Evolutionary conservation across 1,139 yeast species (phyloP).

Genomic region (Debaryomyces sp.): DNA sequence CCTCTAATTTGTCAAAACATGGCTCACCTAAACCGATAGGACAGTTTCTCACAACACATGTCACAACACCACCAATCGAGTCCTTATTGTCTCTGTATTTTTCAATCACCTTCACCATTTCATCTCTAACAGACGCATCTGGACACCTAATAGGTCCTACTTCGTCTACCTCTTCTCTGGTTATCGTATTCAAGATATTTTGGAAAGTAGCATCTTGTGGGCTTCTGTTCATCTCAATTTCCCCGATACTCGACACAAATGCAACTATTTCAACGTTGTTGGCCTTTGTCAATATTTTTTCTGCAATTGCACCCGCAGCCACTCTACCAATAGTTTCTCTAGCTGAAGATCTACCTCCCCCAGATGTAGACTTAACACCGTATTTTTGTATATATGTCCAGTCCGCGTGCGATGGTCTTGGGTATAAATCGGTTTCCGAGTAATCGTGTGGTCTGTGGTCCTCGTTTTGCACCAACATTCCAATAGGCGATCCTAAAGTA

Average conservation of each 20-base stretch:
- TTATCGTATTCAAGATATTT: constrained; percentile 67
- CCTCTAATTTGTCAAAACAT: constrained; percentile 94
- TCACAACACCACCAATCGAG: constrained; percentile 96
- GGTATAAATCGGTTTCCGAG: constrained; percentile 90
- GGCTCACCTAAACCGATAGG: constrained; percentile 98
- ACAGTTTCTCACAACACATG: constrained; percentile 92
- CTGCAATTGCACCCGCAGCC: constrained; percentile 99
- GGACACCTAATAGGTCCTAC: constrained; percentile 96
- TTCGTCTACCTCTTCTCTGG: constrained; percentile 86
- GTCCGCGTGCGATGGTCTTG: constrained; percentile 98
- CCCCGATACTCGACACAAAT: constrained; percentile 90
- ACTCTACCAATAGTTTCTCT: constrained; percentile 98
- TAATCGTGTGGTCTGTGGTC: constrained; percentile 98
- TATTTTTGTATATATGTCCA: constrained; percentile 89
- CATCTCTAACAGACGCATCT: constrained; percentile 65
- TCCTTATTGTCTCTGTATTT: constrained; percentile 84
- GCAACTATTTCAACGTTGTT: constrained; percentile 94
- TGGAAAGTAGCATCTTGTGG: constrained; percentile 67
- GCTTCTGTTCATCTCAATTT: constrained; percentile 72
- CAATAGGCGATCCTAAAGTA: constrained; percentile 94
- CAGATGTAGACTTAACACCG: constrained; percentile 90
- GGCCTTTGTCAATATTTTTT: constrained; percentile 75
- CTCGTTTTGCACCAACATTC: constrained; percentile 88
- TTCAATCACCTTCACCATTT: constrained; percentile 87
- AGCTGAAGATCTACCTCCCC: constrained; percentile 97